A percentile compares a stretch with the other conserved stretches of the same genome.
phyloP scores from a whole-genome alignment of 345 rosid genomes.

The Eutrema yunnanense region DNA sequence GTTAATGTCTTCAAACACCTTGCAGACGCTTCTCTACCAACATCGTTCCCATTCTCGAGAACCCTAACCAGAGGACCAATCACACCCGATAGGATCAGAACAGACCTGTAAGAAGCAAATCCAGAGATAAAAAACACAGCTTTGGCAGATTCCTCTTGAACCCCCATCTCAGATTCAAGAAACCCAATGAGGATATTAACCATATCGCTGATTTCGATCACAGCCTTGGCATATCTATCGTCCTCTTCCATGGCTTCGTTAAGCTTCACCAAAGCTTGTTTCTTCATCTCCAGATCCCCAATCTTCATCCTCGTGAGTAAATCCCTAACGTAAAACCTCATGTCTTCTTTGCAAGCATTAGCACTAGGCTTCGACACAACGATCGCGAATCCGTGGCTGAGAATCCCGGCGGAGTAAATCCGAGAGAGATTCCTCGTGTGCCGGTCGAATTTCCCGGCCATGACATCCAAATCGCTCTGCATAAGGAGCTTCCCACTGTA shows the following conservation, averaged over 20 bases:
- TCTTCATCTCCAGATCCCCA: slow-evolving; percentile 83
- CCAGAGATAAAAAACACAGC: slow-evolving; percentile 52
- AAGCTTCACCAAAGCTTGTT: slow-evolving; percentile 60
- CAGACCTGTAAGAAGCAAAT: slow-evolving; percentile 43
- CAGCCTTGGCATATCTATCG: slow-evolving; percentile 51
- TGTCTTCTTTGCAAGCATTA: slow-evolving; percentile 67
- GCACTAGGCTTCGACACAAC: slow-evolving; percentile 69
- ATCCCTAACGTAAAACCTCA: slow-evolving; percentile 79
- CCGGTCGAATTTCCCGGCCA: slow-evolving; percentile 48
- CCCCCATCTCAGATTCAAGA: slow-evolving; percentile 53
- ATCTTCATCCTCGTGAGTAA: slow-evolving; percentile 86
- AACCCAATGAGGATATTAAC: slow-evolving; percentile 46
- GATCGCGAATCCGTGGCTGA: slow-evolving; percentile 64
- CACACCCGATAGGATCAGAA: slow-evolving; percentile 57
- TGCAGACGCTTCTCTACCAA: slow-evolving; percentile 51
- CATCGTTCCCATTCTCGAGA: slow-evolving; percentile 51
- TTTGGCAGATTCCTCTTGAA: slow-evolving; percentile 63
- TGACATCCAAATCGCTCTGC: slow-evolving; percentile 87
- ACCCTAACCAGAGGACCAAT: slow-evolving; percentile 67
- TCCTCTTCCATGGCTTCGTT: slow-evolving; percentile 53
- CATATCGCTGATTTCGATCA: slow-evolving; percentile 48
- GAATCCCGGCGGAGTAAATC: slow-evolving; percentile 55
- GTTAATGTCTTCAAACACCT: slow-evolving; percentile 65
- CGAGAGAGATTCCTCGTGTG: slow-evolving; percentile 52
- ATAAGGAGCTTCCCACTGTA: slow-evolving; percentile 90